Evolutionary conservation across 2,329 filamentous ascomycete species (phyloP), one percentile per base, ranked within the genome.

Genomic region (Colletotrichum ledebouriae): DNA sequence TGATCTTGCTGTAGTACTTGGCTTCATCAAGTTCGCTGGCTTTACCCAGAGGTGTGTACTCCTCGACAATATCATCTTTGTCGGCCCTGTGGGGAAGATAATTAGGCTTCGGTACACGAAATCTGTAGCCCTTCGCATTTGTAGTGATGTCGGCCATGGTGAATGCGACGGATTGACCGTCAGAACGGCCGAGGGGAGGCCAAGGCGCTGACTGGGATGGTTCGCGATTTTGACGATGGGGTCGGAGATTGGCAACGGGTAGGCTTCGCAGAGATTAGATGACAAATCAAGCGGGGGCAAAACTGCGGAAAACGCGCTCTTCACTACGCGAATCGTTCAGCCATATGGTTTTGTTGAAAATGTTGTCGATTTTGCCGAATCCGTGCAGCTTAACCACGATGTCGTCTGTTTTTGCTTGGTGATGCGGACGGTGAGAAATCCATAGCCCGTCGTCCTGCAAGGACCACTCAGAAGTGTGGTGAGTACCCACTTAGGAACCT

Each of bases 31-130:
- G 77, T 72, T 87, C 85, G 71, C 80, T 82, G 25, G 85, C 81
- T 42, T 79, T 78, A 63, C 83, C 85, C 22, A 89, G 80, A 4
- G 85, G 85, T 39, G 80, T 77, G 74, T 84, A 86, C 69, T 87
- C 83, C 73, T 87, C 80, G 29, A 89, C 84, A 56, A 88, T 77
- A 70, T 82, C 80, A 70, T 88, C 84, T 59, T 81, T 78, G 63
- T 85, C 83, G 37, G 81, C 74, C 69, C 83, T 84, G 75, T 88
- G 86, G 50, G 87, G 87, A 11, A 89, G 80, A 72, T 89, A 89
- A 75, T 89, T 89, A 42, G 87, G 85, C 74, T 85, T 87, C 41
- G 87, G 86, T 7, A 85, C 82, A 73, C 84, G 83, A 71, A 84
- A 84, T 69, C 81, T 80, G 78, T 87, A 88, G 44, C 74, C 50